Conservation (phyloP, 495 filamentous ascomycete species). For the Bryoglossum gracile region DNA sequence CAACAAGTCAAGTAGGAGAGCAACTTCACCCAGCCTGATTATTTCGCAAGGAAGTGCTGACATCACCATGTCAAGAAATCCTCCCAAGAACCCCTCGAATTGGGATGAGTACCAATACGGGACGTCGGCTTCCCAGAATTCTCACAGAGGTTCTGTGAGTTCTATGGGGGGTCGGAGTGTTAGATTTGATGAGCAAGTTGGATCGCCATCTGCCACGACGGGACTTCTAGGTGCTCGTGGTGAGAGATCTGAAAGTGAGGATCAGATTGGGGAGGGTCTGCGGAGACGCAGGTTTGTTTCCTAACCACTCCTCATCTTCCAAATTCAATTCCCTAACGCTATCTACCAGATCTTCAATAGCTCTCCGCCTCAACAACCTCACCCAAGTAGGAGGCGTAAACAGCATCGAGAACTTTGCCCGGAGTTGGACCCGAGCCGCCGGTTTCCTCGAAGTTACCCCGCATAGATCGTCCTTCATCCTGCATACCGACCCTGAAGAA, state of each 20-base stretch:
- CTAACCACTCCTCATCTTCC: background rate
- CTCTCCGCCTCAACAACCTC: conserved; percentile 58
- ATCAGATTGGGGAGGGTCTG: conserved; percentile 8
- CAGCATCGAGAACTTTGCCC: conserved; percentile 88
- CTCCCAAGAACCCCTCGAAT: conserved; percentile 39
- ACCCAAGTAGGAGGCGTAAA: conserved; percentile 85
- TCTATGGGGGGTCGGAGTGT: conserved; percentile 30
- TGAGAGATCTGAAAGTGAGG: background rate
- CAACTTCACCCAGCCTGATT: no score
- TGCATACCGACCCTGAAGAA: conserved; percentile 37
- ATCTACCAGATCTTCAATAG: conserved; percentile 58
- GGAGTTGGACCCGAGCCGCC: conserved; percentile 89
- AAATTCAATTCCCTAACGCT: background rate
- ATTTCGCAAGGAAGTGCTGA: no score
- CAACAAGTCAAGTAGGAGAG: no score
- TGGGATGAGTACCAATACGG: conserved; percentile 45
- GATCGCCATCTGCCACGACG: conserved; percentile 13
- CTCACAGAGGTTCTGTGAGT: conserved; percentile 27
- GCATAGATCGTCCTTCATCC: conserved; percentile 62
- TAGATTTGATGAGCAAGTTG: conserved; percentile 25
- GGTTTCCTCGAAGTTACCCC: conserved; percentile 80
- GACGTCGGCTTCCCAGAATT: conserved; percentile 5
- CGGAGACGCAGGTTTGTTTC: conserved; percentile 19
- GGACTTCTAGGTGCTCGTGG: conserved; percentile 1
- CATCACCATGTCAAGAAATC: conserved; percentile 3